phyloP scores from a whole-genome alignment of 371 early-diverging fungal genomes.

The Circinella minor region DNA sequence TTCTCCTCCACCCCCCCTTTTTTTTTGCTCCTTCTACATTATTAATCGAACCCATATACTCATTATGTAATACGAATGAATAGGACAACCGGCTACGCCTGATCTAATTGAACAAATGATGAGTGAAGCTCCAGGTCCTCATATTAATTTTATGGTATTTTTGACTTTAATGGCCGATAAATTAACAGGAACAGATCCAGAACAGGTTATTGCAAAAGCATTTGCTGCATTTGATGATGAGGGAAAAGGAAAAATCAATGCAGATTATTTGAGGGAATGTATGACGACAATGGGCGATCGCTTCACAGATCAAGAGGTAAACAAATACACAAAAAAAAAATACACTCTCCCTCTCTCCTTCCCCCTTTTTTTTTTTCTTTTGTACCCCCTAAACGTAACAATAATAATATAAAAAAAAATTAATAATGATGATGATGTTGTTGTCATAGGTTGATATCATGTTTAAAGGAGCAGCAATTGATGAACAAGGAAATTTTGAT shows the following conservation, averaged over 20 bases:
- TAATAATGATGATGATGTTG: neutral
- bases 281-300: constrained; percentile 92
- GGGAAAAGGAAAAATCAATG: constrained; percentile 81
- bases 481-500: constrained; percentile 81
- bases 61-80: no score
- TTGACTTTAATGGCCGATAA: constrained; percentile 95
- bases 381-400: neutral
- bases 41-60: no score
- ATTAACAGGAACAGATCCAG: constrained; percentile 87
- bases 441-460: constrained; percentile 82
- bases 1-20: neutral
- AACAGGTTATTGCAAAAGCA: constrained; percentile 83
- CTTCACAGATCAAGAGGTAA: constrained; percentile 90
- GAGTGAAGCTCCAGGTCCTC: constrained; percentile 79
- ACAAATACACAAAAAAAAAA: no score
- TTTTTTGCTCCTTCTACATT: no score
- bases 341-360: neutral
- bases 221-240: constrained; percentile 90
- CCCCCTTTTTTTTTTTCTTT: neutral
- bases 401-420: no score
- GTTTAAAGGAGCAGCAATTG: constrained; percentile 90
- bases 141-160: constrained; percentile 93
- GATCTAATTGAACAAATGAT: constrained; percentile 93
- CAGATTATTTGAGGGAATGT: constrained; percentile 79
- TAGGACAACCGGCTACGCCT: constrained; percentile 82